Conservation (phyloP, 169 alveolate species). For the Babesia caballi region DNA sequence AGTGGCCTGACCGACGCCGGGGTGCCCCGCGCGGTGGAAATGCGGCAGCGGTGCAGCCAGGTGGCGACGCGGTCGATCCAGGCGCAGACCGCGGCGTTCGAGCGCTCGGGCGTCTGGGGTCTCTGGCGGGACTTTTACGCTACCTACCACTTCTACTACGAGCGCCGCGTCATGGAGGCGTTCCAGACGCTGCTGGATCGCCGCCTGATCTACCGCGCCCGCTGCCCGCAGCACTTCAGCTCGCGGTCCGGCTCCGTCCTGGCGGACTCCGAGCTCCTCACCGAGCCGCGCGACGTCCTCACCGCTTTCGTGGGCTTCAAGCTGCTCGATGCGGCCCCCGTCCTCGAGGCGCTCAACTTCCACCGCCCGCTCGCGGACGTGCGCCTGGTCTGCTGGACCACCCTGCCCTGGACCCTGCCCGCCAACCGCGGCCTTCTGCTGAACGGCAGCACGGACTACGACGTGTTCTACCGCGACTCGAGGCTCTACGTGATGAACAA, state of each 20-base stretch:
- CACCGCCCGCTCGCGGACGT: conserved; percentile 37
- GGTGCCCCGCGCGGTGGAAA: conserved; percentile 20
- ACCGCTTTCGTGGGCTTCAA: conserved; percentile 36
- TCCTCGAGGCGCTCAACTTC: conserved; percentile 18
- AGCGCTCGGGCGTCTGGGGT: conserved; percentile 55
- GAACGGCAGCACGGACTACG: conserved; percentile 41
- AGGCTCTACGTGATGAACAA: conserved; percentile 18
- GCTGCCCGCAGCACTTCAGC: conserved; percentile 54
- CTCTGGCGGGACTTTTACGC: conserved; percentile 58
- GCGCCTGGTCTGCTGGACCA: conserved; percentile 71
- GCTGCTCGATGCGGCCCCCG: background rate
- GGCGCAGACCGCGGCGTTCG: conserved; percentile 35
- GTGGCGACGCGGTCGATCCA: conserved; percentile 42
- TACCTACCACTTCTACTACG: conserved; percentile 49
- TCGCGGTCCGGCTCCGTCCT: conserved; percentile 34
- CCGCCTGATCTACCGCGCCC: conserved; percentile 23
- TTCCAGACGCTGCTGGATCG: conserved; percentile 29
- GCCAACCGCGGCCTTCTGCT: conserved; percentile 73
- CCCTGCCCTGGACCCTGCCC: conserved; percentile 77
- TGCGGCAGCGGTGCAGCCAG: conserved; percentile 50
- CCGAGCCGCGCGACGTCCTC: conserved; percentile 7
- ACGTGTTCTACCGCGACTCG: conserved; percentile 15
- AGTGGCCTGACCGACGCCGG: conserved; percentile 20
- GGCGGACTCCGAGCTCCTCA: conserved; percentile 48
- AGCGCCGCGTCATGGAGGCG: conserved; percentile 24